Evolutionary conservation across 305 asterid species (phyloP), one percentile per base, ranked within the genome.

Genomic region (Fraxinus angustifolia): DNA sequence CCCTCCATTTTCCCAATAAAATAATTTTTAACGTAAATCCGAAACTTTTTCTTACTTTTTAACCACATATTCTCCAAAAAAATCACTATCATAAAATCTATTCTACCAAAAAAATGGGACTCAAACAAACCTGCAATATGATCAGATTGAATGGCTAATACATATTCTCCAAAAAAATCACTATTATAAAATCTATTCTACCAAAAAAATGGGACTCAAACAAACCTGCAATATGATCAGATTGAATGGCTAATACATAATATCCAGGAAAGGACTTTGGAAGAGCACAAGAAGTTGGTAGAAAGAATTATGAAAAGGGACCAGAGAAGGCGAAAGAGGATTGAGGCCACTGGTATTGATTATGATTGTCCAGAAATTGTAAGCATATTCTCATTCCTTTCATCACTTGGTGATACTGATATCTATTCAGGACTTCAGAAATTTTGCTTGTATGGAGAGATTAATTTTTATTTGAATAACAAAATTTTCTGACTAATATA

Each of bases 311-410:
- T 92, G 85, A 92, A 85, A 84, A 86, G 94, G 80, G 95, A 93
- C 77, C 81, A 86, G 79, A 88, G 87, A 85, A 89, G 97, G 85
- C 84, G 90, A 78, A 91, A 91, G 91, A 91, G 90, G 80, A 95
- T 95, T 34, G 93, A 88, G 83, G 97, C 93, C 72, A 93, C 96
- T 80, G 98, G 97, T 38, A 92, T 95, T 78, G 94, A 92, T 33
- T 95, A 92, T 23, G 89, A 91, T 74, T 93, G 94, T 86, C 98
- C 98, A 19, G 93, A 90, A 88, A 78, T 95, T 16, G 98, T 93
- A 91, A 88, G 97, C 83, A 76, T 74, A 23, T 5, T 8, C 11
- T 30, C 30, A 45, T 17, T 3, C 79, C 38, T 33, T 31, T 26
- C 48, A 50, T 50, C 6, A 8, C 17, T 60, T 68, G 67, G 23